Evolutionary conservation across 306 rosid genomes (phyloP), one percentile per base, ranked within the genome.

Genomic region (Prunus mira): DNA sequence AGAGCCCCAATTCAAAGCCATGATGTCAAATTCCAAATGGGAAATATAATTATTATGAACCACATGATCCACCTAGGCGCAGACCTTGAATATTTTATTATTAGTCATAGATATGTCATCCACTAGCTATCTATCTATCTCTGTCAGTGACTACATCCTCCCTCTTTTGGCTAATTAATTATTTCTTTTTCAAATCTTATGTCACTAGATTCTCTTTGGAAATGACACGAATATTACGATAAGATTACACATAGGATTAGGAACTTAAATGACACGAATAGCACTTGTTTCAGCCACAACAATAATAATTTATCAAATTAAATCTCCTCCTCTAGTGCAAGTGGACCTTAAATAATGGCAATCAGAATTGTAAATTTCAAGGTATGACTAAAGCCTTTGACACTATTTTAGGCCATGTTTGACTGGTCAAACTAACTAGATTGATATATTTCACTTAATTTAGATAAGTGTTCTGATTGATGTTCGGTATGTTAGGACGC

Each of bases 1-100:
- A 62, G 45, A 72, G 25, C 84, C 88, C 86, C 86, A 81, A 54
- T 68, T 52, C 62, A 56, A 58, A 24, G 19, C 82, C 63, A 72
- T 67, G 68, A 81, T 72, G 58, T 18, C 66, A 14, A 22, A 14
- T 51, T 13, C 19, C 64, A 60, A 27, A 69, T 46, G 67, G 69
- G 52, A 28, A 6, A 73, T 70, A 67, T 55, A 45, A 76, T 66
- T 58, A 38, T 60, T 58, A 13, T 12, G 24, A 24, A 58, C 1
- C 65, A 3, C 28, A 20, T 13, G 63, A 57, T 57, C 63, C 63
- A 24, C 9, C 73, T 24, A 64, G n/a, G 27, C 69, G 30, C 38
- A 71, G 65, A 56, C 63, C 58, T 6, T 49, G 12, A 28, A 60
- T 24, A 27, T 22, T 3, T 10, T 57, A 24, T 13, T 47, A 13